These are phyloP conservation scores for Prosopis cineraria DNA, from an alignment of 306 rosid genomes.

Conservation along the genomic window DNA sequence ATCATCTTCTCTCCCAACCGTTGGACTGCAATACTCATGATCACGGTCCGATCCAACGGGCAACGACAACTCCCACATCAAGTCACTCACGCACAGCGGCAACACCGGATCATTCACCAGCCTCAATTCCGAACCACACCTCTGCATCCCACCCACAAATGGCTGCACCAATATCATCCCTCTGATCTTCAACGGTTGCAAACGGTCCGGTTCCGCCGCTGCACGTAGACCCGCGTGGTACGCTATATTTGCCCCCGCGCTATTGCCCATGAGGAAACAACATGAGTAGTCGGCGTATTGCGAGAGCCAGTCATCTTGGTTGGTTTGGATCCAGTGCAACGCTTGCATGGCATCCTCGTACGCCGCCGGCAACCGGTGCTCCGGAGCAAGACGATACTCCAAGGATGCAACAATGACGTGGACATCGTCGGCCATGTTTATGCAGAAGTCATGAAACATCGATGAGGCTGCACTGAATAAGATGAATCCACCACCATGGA, in stretches of 20 bases:
- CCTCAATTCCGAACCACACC: not conserved
- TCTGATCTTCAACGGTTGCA: not conserved
- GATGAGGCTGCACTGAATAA: constrained; percentile 1
- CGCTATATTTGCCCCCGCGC: not conserved
- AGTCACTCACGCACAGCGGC: not conserved
- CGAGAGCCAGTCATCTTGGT: not conserved
- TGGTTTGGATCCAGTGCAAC: not conserved
- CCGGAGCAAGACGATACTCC: not conserved
- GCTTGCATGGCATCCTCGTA: not conserved
- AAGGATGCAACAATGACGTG: not conserved
- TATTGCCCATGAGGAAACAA: not conserved
- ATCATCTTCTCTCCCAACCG: not conserved
- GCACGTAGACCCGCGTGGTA: not conserved
- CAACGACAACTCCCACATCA: not conserved
- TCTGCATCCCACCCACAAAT: not conserved
- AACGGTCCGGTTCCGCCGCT: not conserved
- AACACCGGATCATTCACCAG: not conserved
- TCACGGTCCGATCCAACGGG: not conserved
- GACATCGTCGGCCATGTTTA: not conserved
- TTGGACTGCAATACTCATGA: not conserved
- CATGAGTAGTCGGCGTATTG: not conserved
- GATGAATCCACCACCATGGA: constrained; percentile 3
- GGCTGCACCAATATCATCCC: not conserved
- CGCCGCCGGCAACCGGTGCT: not conserved
- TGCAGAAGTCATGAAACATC: not conserved